Evolutionary conservation across 805 yeast genomes (phyloP), one percentile per base, ranked within the genome.

Genomic region (Lachancea sp.): DNA sequence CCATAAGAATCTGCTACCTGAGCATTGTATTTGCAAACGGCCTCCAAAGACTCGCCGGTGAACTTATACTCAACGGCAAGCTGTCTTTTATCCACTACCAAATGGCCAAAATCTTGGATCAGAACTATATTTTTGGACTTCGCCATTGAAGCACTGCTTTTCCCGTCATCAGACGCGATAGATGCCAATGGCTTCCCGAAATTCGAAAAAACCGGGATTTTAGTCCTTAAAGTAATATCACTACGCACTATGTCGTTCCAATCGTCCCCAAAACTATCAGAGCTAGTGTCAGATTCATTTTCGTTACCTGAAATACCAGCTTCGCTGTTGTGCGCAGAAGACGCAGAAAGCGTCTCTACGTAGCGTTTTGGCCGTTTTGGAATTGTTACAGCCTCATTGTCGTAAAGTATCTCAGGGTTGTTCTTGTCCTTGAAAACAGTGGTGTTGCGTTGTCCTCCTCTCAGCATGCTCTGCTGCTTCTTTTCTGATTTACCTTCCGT

Each of bases 21-120:
- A 1, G 87, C 77, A 55, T 90, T 89, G 55, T 82, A 76, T 8
- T 67, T 56, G 0, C 94, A 87, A 42, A 86, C 60, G 23, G 69
- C 71, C 36, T 75, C 80, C 0, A 92, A 83, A 1, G 77, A 51
- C 24, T 69, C 81, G 3, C 86, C 87, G 39, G 76, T 60, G 1
- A 83, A 71, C 21, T 77, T 65, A 54, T 83, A 84, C 41, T 78
- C 84, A 29, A 70, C 62, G 0, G 90, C 92, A 32, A 84, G 56
- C 41, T 82, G 82, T 58, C 74, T 71, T 47, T 82, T 78, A 13
- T 88, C 81, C 0, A 96, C 95, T 25, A 87, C 72, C 36, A 89
- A 63, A 54, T 79, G 72, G 16, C 74, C 65, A 57, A 82, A 81
- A 54, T 87, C 90, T 42, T 72, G 67, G 2, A 80, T 72, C 2